phyloP scores from a whole-genome alignment of 75 land plant species.

The Ceratopteris richardii region DNA sequence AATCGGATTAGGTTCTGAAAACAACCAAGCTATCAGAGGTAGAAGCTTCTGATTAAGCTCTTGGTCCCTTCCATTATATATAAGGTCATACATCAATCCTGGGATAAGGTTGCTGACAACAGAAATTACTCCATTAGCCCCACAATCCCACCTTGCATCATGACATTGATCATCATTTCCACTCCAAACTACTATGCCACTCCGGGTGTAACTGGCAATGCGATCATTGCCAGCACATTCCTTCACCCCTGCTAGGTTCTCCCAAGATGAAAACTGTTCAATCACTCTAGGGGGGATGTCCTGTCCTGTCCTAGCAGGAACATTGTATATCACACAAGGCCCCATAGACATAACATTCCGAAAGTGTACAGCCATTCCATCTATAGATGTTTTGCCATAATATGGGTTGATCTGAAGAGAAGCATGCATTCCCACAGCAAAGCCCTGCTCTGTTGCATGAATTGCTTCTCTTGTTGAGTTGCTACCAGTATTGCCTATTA shows the following conservation, averaged over 20 bases:
- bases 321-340: slow-evolving; percentile 73
- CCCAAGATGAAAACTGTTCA: slow-evolving; percentile 23
- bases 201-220: slow-evolving; percentile 31
- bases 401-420: slow-evolving; percentile 87
- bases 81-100: slow-evolving; percentile 50
- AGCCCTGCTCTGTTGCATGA: slow-evolving; percentile 88
- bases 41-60: slow-evolving; percentile 40
- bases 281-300: slow-evolving; percentile 67
- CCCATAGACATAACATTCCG: slow-evolving; percentile 53
- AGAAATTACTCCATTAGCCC: slow-evolving; percentile 72
- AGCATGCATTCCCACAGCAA: slow-evolving; percentile 85
- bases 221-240: slow-evolving; percentile 76
- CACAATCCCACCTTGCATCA: slow-evolving; percentile 76
- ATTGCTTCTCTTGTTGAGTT: slow-evolving; percentile 85
- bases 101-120: slow-evolving; percentile 75
- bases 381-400: slow-evolving; percentile 73
- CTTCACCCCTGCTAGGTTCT: slow-evolving; percentile 70
- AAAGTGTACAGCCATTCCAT: slow-evolving; percentile 58
- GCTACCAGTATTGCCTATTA: slow-evolving; percentile 84
- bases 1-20: slow-evolving; percentile 73
- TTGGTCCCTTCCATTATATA: slow-evolving; percentile 43
- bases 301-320: slow-evolving; percentile 71
- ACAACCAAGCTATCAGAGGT: slow-evolving; percentile 72
- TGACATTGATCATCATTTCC: slow-evolving; percentile 84
- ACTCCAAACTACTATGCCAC: slow-evolving; percentile 65